phyloP scores from a whole-genome alignment of 805 yeast genomes.

The Suhomyces kilbournensis region DNA sequence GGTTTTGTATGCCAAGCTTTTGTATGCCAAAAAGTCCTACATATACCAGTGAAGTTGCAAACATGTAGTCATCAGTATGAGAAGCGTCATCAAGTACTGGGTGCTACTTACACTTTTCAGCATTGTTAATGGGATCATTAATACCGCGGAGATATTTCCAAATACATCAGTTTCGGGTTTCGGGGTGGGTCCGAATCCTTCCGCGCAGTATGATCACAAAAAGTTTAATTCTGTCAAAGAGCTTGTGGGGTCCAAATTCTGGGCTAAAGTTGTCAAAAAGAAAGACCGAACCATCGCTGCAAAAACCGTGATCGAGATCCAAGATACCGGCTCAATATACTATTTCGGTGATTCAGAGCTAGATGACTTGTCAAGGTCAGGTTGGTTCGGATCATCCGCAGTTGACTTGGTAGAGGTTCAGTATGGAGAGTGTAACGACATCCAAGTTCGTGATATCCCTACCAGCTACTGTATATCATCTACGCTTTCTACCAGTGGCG shows the following conservation, averaged over 20 bases:
- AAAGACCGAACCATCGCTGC: conserved; percentile 6
- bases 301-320: conserved; percentile 7
- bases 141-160: not conserved
- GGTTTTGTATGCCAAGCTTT: not conserved
- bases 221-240: conserved; percentile 2
- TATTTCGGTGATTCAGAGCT: conserved; percentile 9
- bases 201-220: not conserved
- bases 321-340: conserved; percentile 7
- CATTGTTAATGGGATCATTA: not conserved
- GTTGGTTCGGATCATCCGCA: conserved; percentile 1
- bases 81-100: not conserved
- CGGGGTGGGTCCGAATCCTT: not conserved
- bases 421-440: conserved; percentile 9
- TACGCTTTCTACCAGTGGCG: conserved; percentile 14
- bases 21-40: not conserved
- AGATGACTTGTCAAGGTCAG: not conserved
- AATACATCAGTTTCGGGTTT: not conserved
- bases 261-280: conserved; percentile 7
- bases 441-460: conserved; percentile 10
- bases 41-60: not conserved
- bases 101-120: not conserved
- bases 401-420: conserved; percentile 19
- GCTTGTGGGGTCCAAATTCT: conserved; percentile 10
- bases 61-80: not conserved
- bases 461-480: conserved; percentile 17